Base-by-base conservation (phyloP, 164 flowering plant species). In the Umbellularia californica region DNA sequence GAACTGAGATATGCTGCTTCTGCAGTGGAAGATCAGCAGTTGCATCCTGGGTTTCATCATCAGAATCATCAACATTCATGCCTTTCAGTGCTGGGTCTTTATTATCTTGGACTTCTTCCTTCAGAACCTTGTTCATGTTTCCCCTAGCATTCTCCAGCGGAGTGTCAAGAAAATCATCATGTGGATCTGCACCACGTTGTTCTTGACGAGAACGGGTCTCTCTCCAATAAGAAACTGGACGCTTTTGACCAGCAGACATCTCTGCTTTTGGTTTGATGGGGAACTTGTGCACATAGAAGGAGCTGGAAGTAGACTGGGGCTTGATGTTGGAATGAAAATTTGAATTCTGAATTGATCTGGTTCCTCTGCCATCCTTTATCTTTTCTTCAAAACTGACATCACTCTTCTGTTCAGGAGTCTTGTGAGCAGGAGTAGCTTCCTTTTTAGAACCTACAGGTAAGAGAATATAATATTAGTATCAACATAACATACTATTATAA, bases 91-190 rank as follows among this genome's bases (percentile, higher is more conserved):
- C 77, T 20, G 76, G 77, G 50, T 60, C 80, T 50, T 85, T 80
- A 79, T 68, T 65, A 71, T 81, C 84, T 55, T 67, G 77, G 52
- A 66, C 62, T 71, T 79, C 83, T 73, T 81, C 92, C 73, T 73
- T 86, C 70, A 30, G 69, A 70, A 69, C 82, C 71, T 83, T 92
- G 68, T 76, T 85, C 73, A 87, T 60, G 75, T 90, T 86, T 64
- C 69, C 88, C 75, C 73, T 87, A n/a, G 87, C 80, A 70, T 87
- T 87, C 79, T 95, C 95, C 65, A 85, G 58, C 30, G 99, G 98
- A 25, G 99, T 95, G 76, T 93, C 84, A 47, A 93, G 92, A 83
- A 95, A 95, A 86, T 93, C 94, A 85, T 92, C 98, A 80, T 95
- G 99, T 23, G 91, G 96, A 80, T 93, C 99, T 60, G 84, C 77